phyloP scores from a whole-genome alignment of 371 early-diverging fungal species.

The Mortierella sp. region DNA sequence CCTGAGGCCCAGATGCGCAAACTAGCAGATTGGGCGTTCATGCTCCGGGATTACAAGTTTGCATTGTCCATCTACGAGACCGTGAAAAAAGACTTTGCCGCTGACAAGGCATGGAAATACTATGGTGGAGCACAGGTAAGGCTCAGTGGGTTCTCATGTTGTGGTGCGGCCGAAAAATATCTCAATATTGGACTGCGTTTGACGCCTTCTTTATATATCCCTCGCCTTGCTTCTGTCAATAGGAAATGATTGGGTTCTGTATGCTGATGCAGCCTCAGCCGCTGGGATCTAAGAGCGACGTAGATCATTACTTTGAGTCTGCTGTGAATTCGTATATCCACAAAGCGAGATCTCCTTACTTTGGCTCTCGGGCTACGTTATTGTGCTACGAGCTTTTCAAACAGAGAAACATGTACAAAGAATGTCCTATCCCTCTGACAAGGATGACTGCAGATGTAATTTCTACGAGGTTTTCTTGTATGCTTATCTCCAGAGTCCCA shows the following conservation, averaged over 20 bases:
- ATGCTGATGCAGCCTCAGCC: constrained; percentile 74
- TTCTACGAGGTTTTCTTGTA: not conserved
- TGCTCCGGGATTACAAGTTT: constrained; percentile 93
- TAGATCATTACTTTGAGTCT: constrained; percentile 83
- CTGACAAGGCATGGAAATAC: constrained; percentile 87
- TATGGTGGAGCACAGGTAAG: constrained; percentile 83
- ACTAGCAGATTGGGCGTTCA: constrained; percentile 95
- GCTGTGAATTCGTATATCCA: constrained; percentile 80
- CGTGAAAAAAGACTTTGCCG: constrained; percentile 89
- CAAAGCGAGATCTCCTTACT: constrained; percentile 71
- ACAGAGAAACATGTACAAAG: constrained; percentile 74
- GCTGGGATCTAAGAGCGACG: constrained; percentile 71
- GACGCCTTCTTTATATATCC: not conserved
- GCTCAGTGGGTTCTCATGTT: not conserved
- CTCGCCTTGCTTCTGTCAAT: not conserved
- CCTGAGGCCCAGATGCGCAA: constrained; percentile 93
- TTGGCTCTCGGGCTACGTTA: constrained; percentile 81
- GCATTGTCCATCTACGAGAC: constrained; percentile 91
- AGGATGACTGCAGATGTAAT: constrained; percentile 80
- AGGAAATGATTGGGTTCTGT: constrained; percentile 95
- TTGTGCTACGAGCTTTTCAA: constrained; percentile 86
- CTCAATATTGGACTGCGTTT: not conserved
- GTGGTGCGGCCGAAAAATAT: not conserved
- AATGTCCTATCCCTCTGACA: constrained; percentile 77
- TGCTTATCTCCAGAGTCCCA: not conserved